Evolutionary conservation across 179 eudicot genomes (phyloP), one percentile per base, ranked within the genome.

Genomic region (Kewa caespitosa): DNA sequence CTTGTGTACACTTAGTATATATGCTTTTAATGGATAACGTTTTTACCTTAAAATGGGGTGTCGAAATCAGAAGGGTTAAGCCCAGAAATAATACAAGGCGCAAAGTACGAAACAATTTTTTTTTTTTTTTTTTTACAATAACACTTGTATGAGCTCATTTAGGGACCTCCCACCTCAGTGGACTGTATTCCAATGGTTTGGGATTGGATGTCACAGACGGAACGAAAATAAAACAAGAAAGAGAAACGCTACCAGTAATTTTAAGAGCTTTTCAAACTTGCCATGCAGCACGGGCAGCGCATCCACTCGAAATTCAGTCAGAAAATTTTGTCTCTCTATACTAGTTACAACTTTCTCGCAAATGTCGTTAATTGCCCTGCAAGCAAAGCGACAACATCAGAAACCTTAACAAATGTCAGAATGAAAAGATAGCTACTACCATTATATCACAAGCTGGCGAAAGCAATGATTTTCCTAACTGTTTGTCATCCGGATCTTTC

Each of bases 241-340:
- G 61, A 31, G 6, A 42, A 43, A 70, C 38, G 68, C 85, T 80
- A 96, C 99, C 91, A 96, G 85, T 74, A 87, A 81, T 67, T 84
- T 85, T 41, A 96, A 85, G 77, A 96, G 87, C 83, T 87, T 91
- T 84, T 92, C 99, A 87, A 96, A 59, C 85, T 92, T 96, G 82
- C 84, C 92, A 80, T 87, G 90, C 42, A 96, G 91, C 79, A 82
- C 75, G 72, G 94, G 97, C 78, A 96, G 73, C 34, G 87, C 96
- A 76, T 82, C 86, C 96, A 91, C 92, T 55, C 85, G 86, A 72
- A 94, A 90, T 62, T 86, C 86, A 65, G 46, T 70, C 48, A 96
- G 87, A 88, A 96, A 96, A 72, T 76, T 84, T 55, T 67, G 50
- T 31, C 80, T 43, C 23, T 52, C 75, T 80, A 96, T 87, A 79